phyloP scores from a whole-genome alignment of 2,329 filamentous ascomycete genomes.

The Colletotrichum godetiae region DNA sequence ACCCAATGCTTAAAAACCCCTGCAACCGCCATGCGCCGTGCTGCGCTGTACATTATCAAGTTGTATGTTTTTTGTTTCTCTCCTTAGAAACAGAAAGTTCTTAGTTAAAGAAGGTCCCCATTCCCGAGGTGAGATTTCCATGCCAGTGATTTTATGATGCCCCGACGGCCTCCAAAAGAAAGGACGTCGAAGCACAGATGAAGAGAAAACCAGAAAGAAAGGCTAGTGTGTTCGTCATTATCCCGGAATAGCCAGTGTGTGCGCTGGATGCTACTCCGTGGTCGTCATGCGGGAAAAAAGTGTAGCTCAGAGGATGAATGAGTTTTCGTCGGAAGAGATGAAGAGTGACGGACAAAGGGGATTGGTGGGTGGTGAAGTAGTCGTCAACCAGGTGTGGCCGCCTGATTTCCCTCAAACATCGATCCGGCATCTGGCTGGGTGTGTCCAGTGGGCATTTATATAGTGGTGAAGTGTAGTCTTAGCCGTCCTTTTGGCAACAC shows the following conservation, averaged over 20 bases:
- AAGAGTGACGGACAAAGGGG: conserved; percentile 28
- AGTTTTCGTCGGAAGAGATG: conserved; percentile 25
- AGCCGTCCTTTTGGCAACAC: conserved; percentile 27
- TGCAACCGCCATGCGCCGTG: conserved; percentile 51
- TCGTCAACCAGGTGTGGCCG: conserved; percentile 29
- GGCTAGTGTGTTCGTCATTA: conserved; percentile 35
- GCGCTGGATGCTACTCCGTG: conserved; percentile 30
- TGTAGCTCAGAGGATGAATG: conserved; percentile 31
- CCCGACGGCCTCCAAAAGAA: conserved; percentile 21
- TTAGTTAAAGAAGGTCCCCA: conserved; percentile 28
- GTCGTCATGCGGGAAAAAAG: conserved; percentile 34
- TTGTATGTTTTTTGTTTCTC: conserved; percentile 38
- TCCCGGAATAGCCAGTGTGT: conserved; percentile 33
- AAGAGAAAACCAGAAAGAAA: conserved; percentile 45
- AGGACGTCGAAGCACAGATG: conserved; percentile 29
- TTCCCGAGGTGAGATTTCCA: conserved; percentile 36
- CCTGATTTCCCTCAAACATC: conserved; percentile 25
- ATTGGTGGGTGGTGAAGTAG: conserved; percentile 4
- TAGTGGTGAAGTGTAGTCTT: conserved; percentile 21
- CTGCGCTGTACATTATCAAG: conserved; percentile 51
- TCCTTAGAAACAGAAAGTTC: conserved; percentile 27
- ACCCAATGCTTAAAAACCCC: conserved; percentile 52
- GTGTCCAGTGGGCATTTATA: conserved; percentile 31
- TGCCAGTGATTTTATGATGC: conserved; percentile 37
- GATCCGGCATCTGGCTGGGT: conserved; percentile 28